phyloP scores from a whole-genome alignment of 140 eudicot genomes.

The Stevia rebaudiana region DNA sequence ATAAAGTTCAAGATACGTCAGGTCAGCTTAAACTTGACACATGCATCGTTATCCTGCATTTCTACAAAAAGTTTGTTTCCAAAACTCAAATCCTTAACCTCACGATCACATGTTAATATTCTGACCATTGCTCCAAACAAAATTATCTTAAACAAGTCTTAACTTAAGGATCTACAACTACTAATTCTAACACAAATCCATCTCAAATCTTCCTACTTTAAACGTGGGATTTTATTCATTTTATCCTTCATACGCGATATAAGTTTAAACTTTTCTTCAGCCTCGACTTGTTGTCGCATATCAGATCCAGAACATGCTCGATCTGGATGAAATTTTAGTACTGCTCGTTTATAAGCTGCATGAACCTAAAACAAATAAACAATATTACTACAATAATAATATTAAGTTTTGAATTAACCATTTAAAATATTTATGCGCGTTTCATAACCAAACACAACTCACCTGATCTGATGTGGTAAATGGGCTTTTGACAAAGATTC shows the following conservation, averaged over 20 bases:
- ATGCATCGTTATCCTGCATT: too few relatives aligned
- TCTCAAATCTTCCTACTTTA: not conserved
- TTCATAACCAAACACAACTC: not conserved
- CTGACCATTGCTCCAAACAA: not conserved
- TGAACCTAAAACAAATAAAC: slow-evolving; percentile 53
- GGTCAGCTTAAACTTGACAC: too few relatives aligned
- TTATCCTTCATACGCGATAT: slow-evolving; percentile 67
- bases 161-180: not conserved
- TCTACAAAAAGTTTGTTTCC: too few relatives aligned
- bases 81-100: too few relatives aligned
- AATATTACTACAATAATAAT: not conserved
- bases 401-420: not conserved
- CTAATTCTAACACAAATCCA: not conserved
- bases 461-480: slow-evolving; percentile 48
- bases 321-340: slow-evolving; percentile 75
- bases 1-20: too few relatives aligned
- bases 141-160: not conserved
- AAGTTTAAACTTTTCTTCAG: slow-evolving; percentile 79
- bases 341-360: slow-evolving; percentile 72
- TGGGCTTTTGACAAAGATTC: slow-evolving; percentile 33
- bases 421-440: not conserved
- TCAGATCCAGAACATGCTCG: slow-evolving; percentile 47
- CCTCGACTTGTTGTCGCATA: slow-evolving; percentile 55
- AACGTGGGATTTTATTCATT: not conserved
- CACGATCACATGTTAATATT: too few relatives aligned